A percentile compares a stretch with the other conserved stretches of the same genome.
Conservation (phyloP, 192 early-diverging fungal genomes). For the Dispira parvispora region DNA sequence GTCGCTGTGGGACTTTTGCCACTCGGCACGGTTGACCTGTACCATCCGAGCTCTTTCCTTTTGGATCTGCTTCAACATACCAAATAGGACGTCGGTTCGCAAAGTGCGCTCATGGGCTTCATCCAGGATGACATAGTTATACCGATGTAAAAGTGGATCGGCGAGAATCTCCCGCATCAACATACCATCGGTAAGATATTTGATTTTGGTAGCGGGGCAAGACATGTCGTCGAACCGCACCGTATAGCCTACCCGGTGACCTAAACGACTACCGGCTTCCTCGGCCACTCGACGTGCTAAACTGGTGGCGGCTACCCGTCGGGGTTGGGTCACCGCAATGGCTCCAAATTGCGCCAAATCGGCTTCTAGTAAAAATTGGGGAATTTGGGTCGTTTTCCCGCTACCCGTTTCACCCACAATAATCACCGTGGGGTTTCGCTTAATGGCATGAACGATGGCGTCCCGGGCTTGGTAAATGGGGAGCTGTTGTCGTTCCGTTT, state of each 20-base stretch:
- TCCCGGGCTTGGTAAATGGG: conserved; percentile 32
- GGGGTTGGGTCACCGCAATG: conserved; percentile 71
- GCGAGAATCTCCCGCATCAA: conserved; percentile 77
- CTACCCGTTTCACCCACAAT: conserved; percentile 69
- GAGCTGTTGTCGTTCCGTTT: conserved; percentile 23
- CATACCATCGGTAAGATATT: conserved; percentile 96
- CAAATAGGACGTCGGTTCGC: conserved; percentile 92
- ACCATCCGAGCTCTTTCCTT: conserved; percentile 34
- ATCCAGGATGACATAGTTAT: conserved; percentile 81
- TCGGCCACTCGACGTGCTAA: conserved; percentile 63
- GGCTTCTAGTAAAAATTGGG: conserved; percentile 73
- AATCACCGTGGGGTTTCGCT: conserved; percentile 32
- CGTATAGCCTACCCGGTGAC: conserved; percentile 76
- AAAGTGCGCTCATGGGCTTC: conserved; percentile 98
- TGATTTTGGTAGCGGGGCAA: conserved; percentile 56
- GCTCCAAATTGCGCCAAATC: conserved; percentile 37
- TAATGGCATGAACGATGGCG: conserved; percentile 14
- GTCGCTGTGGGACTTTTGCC: conserved; percentile 13
- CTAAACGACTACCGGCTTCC: conserved; percentile 53
- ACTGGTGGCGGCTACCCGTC: conserved; percentile 70
- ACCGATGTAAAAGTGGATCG: conserved; percentile 56
- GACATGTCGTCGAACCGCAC: conserved; percentile 94
- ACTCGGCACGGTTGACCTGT: conserved; percentile 14
- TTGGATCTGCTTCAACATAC: conserved; percentile 83
- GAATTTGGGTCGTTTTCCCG: conserved; percentile 83